Percentiles rank a stretch among this genome's conserved stretches.
These are phyloP conservation scores for Chloromonas sp. DNA, from an alignment of 163 green algal genomes.

Conservation along the genomic window DNA sequence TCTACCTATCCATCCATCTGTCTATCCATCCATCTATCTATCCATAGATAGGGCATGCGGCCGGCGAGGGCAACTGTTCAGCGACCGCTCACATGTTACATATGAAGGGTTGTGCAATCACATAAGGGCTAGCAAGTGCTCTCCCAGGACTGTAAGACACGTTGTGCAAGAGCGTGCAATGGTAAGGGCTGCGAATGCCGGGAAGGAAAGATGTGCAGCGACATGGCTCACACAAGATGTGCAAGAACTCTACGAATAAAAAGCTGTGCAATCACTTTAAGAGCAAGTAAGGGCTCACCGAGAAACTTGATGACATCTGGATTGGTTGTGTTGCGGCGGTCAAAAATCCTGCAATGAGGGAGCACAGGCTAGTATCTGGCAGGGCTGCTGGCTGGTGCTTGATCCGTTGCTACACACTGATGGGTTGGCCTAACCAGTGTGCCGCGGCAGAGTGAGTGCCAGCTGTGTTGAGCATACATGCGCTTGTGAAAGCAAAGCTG, in stretches of 20 bases:
- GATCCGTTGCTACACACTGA: too few species aligned
- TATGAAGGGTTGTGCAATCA: neutral
- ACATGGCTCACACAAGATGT: neutral
- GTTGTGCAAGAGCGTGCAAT: neutral
- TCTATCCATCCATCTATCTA: too few species aligned
- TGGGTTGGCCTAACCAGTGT: too few species aligned
- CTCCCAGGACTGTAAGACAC: neutral
- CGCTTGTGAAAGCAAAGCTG: too few species aligned
- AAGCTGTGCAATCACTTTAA: neutral
- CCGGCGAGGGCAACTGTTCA: neutral
- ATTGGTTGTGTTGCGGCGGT: conserved; percentile 36
- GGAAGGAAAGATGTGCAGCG: neutral
- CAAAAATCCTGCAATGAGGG: conserved; percentile 60
- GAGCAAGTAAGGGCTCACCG: conserved; percentile 17
- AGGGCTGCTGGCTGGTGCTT: too few species aligned
- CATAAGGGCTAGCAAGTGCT: neutral
- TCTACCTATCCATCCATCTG: too few species aligned
- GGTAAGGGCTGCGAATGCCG: neutral
- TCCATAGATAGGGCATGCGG: neutral
- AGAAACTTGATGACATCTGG: conserved; percentile 55
- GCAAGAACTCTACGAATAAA: neutral
- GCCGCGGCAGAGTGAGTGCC: too few species aligned
- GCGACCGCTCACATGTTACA: neutral
- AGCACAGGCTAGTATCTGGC: too few species aligned
- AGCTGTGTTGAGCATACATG: too few species aligned